phyloP scores from a whole-genome alignment of 202 grass and related monocot species.

The Eragrostis tef region DNA sequence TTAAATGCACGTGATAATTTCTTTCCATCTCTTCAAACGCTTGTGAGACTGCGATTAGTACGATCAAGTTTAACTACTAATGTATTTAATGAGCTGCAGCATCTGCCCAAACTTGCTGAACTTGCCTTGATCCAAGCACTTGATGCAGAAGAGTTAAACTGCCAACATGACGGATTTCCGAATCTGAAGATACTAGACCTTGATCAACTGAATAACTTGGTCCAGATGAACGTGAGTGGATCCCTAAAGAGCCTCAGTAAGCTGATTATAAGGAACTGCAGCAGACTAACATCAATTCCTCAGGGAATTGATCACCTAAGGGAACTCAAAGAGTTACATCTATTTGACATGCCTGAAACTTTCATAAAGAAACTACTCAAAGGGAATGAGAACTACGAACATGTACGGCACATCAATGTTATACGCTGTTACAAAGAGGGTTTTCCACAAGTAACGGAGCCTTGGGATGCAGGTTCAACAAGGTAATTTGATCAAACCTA shows the following conservation, averaged over 20 bases:
- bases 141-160: not conserved
- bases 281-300: slow-evolving; percentile 18
- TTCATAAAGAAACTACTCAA: slow-evolving; percentile 10
- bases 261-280: slow-evolving; percentile 43
- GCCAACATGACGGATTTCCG: slow-evolving; percentile 29
- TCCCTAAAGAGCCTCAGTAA: slow-evolving; percentile 37
- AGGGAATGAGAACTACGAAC: not conserved
- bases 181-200: slow-evolving; percentile 46
- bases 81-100: slow-evolving; percentile 12
- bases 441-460: not conserved
- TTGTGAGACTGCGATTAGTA: slow-evolving; percentile 14
- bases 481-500: not conserved
- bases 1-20: not conserved
- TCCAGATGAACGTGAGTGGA: slow-evolving; percentile 15
- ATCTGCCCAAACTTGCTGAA: slow-evolving; percentile 34
- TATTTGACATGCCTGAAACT: slow-evolving; percentile 47
- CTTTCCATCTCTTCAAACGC: slow-evolving; percentile 14
- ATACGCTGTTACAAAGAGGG: slow-evolving; percentile 26
- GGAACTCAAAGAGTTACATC: slow-evolving; percentile 47
- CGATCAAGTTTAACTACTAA: not conserved
- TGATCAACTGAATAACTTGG: slow-evolving; percentile 34
- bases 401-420: not conserved
- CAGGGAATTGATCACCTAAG: slow-evolving; percentile 23
- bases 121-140: slow-evolving; percentile 42
- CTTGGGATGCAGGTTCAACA: not conserved